Conservation (phyloP, 768 basidiomycete genomes). For the Thelephora ganbajun region DNA sequence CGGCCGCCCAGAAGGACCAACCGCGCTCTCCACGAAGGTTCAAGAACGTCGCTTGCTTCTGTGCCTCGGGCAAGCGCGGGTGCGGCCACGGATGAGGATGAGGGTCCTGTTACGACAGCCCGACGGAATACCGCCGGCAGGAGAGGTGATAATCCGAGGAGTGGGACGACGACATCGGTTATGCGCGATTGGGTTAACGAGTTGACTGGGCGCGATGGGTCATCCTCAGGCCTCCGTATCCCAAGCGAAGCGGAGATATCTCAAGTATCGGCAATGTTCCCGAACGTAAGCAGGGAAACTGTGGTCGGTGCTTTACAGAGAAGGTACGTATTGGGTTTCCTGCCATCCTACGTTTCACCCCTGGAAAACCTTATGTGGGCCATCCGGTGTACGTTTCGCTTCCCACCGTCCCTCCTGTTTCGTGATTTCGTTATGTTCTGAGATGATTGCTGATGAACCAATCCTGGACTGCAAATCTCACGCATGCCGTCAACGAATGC, state of each 20-base stretch:
- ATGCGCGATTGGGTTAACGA: conserved; percentile 74
- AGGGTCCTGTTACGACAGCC: conserved; percentile 47
- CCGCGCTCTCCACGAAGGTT: conserved; percentile 57
- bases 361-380: too few species aligned
- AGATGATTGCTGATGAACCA: conserved; percentile 4
- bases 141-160: conserved; percentile 1
- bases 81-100: conserved; percentile 29
- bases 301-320: conserved; percentile 68
- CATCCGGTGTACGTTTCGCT: conserved; percentile 1
- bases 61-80: conserved; percentile 4
- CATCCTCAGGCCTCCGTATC: conserved; percentile 31
- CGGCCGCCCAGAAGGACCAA: conserved; percentile 52
- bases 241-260: conserved; percentile 67
- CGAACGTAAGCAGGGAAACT: conserved; percentile 57
- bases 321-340: conserved; percentile 37
- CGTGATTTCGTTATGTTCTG: background rate
- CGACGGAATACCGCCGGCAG: conserved; percentile 17
- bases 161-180: conserved; percentile 24
- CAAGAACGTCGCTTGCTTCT: conserved; percentile 9
- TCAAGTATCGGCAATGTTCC: conserved; percentile 73
- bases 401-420: conserved; percentile 8
- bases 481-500: too few species aligned
- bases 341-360: background rate
- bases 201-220: conserved; percentile 9
- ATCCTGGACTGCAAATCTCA: conserved; percentile 2